phyloP scores from a whole-genome alignment of 2,329 filamentous ascomycete genomes.

The Akanthomyces dipterigenus region DNA sequence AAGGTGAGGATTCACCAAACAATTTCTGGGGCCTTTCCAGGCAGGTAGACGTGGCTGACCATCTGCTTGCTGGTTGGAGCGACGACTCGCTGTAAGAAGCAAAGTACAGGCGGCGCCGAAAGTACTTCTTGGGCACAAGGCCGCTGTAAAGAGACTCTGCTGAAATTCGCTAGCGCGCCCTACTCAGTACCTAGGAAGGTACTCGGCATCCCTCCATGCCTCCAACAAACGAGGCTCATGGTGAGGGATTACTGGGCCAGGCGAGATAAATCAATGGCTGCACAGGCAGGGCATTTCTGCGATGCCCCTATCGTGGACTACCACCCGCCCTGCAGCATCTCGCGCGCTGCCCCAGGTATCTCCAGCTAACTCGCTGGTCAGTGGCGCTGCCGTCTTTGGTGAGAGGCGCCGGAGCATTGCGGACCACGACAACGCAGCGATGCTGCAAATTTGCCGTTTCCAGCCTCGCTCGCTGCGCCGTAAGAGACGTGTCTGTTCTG shows the following conservation, averaged over 20 bases:
- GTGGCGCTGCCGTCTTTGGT: neutral
- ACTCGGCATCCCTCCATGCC: neutral
- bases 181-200: too few species aligned
- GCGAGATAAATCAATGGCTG: constrained; percentile 5
- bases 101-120: neutral
- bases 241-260: constrained; percentile 1
- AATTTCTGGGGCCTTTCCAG: constrained; percentile 4
- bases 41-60: neutral
- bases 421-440: neutral
- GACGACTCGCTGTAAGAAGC: neutral
- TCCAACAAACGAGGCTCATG: neutral
- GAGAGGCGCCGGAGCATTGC: constrained; percentile 7
- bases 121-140: neutral
- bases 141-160: neutral
- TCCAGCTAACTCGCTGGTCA: neutral
- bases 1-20: constrained; percentile 5
- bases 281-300: neutral
- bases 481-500: neutral
- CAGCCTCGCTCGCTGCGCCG: neutral
- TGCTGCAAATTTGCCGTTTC: neutral
- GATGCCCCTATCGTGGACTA: constrained; percentile 3
- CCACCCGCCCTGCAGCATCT: neutral
- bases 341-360: neutral
- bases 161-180: neutral
- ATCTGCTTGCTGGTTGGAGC: neutral